Evolutionary conservation across 2,329 filamentous ascomycete genomes (phyloP).

Genomic region (Pseudocercospora fijiensis): DNA sequence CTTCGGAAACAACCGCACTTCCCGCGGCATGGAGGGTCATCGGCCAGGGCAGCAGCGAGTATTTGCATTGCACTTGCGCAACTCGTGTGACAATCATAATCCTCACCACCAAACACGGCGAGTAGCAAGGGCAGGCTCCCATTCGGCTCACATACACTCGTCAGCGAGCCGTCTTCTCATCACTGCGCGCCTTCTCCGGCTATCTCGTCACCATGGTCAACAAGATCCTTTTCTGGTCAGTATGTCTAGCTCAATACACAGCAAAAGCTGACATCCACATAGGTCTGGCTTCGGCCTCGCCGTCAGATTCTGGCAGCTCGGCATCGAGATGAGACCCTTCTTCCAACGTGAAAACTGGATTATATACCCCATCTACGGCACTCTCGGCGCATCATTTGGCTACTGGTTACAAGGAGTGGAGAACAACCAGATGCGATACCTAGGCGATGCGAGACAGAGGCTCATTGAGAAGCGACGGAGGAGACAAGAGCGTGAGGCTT

Average conservation of each 20-base stretch:
- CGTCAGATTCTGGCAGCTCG: conserved; percentile 92
- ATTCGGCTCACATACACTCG: background rate
- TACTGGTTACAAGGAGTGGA: conserved; percentile 96
- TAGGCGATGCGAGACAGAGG: conserved; percentile 73
- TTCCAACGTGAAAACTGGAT: conserved; percentile 81
- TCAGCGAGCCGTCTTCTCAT: background rate
- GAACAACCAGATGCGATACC: conserved; percentile 71
- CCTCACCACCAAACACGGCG: background rate
- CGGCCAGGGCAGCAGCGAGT: conserved; percentile 1
- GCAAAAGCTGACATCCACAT: conserved; percentile 17
- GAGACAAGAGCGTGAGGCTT: conserved; percentile 64
- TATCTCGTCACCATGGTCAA: conserved; percentile 45
- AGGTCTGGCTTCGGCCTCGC: conserved; percentile 66
- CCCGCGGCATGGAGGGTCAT: conserved; percentile 1
- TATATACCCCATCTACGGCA: conserved; percentile 88
- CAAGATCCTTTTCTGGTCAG: conserved; percentile 77
- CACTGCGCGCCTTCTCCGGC: background rate
- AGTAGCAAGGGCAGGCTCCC: conserved; percentile 10
- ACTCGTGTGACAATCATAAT: conserved; percentile 9
- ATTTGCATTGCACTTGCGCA: conserved; percentile 4
- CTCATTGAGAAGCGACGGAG: conserved; percentile 88
- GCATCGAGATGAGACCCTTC: conserved; percentile 96
- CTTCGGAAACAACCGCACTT: background rate
- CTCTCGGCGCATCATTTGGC: conserved; percentile 84
- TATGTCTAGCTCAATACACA: conserved; percentile 44